Conservation (phyloP, 352 stramenopile species). For the Globisporangium spiculum region DNA sequence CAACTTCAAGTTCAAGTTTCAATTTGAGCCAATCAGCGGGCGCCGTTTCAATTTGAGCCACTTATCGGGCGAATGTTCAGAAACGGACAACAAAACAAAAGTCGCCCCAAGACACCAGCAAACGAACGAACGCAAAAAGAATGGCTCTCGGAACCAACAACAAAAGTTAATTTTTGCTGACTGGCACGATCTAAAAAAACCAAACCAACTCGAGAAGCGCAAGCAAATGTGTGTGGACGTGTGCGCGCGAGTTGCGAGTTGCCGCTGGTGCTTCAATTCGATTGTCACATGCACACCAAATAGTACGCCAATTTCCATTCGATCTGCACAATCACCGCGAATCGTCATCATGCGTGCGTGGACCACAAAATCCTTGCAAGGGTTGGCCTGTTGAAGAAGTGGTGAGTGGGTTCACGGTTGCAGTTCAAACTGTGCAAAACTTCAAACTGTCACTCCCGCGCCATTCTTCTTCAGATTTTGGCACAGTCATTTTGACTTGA, state of each 20-base stretch:
- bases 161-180: background rate
- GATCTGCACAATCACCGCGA: background rate
- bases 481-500: background rate
- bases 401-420: slow-evolving; percentile 1
- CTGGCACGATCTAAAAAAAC: background rate
- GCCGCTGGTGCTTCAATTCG: background rate
- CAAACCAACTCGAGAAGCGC: too few species aligned
- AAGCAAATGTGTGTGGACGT: too few species aligned
- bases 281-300: background rate
- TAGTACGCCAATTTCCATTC: background rate
- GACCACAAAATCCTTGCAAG: too few species aligned
- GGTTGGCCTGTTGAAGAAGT: slow-evolving; percentile 4
- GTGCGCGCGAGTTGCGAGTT: too few species aligned
- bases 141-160: too few species aligned
- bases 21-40: background rate
- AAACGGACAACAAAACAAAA: background rate
- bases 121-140: background rate
- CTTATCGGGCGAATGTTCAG: background rate
- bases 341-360: background rate
- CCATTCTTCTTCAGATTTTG: background rate
- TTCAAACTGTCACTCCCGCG: background rate
- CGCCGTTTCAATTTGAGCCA: too few species aligned
- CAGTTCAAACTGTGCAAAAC: slow-evolving; percentile 1
- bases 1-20: slow-evolving; percentile 8
- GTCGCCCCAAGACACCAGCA: background rate